Percentiles rank a stretch among this genome's conserved stretches.
These are phyloP conservation scores for Spizellomyces punctatus DNA, from an alignment of 192 early-diverging fungal genomes.

Conservation along the genomic window DNA sequence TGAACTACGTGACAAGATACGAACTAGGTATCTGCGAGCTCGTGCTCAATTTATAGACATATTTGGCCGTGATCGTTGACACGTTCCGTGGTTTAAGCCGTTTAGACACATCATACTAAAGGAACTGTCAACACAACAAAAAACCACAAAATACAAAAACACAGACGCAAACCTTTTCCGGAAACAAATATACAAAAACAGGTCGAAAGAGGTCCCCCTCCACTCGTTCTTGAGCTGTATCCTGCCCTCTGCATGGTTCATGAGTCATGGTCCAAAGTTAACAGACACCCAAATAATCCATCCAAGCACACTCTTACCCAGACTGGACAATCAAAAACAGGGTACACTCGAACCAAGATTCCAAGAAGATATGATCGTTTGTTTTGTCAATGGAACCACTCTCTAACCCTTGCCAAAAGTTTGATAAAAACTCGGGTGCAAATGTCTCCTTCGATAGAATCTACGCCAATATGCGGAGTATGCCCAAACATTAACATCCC, in stretches of 20 bases:
- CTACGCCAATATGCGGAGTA: background rate
- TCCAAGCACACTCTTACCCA: background rate
- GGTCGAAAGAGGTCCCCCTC: background rate
- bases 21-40: background rate
- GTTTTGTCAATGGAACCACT: slow-evolving; percentile 49
- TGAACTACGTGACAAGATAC: slow-evolving; percentile 8
- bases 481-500: background rate
- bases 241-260: background rate
- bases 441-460: slow-evolving; percentile 46
- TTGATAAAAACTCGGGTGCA: slow-evolving; percentile 61
- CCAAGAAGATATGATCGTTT: slow-evolving; percentile 53
- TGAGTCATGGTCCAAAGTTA: background rate
- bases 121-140: background rate
- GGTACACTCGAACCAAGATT: slow-evolving; percentile 68
- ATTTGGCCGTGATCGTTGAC: slow-evolving; percentile 1
- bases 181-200: background rate
- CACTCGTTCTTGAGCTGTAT: background rate
- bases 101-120: background rate
- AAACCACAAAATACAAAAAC: too few relatives aligned
- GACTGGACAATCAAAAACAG: slow-evolving; percentile 38
- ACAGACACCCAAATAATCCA: background rate
- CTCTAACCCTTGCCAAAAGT: slow-evolving; percentile 58
- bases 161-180: background rate
- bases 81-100: background rate
- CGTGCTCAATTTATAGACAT: slow-evolving; percentile 26